Evolutionary conservation across 352 stramenopile species (phyloP), one percentile per base, ranked within the genome.

Genomic region (Phytopythium litorale): DNA sequence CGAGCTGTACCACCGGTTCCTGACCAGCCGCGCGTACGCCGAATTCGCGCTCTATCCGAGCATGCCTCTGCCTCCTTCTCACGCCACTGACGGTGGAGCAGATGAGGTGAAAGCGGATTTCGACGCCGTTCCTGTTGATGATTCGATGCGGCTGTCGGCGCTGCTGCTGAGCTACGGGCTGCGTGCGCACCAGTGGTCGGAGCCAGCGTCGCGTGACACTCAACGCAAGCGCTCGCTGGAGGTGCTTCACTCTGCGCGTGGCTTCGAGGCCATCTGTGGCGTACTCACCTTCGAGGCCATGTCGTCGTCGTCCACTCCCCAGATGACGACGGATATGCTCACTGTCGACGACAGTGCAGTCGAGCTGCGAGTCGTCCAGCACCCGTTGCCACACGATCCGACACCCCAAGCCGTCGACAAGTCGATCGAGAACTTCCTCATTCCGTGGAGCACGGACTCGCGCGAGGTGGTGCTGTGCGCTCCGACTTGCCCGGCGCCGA

Each of bases 11-110:
- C 85, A 92, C 56, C 84, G 87, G 3, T 95, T 95, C 53, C 63
- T 95, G 21, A 91, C 84, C 25, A 95, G 87, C 43, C 83, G 81
- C 32, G 87, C 87, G 13, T 94, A 92, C 54, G 85, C 83, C 7
- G 87, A 94, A 57, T 95, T 95, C 68, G 73, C 84, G 18, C 65
- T 95, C n/a, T 95, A 95, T 56, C 74, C 79, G 18, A 81, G 76
- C 4, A 63, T 86, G 21, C 66, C 71, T 11, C 54, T 65, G 56
- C n/a, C 52, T 33, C 52, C 52, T 7, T 9, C 30, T 12, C 30
- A 25, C 18, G 19, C 52, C 35, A n/a, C 35, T 18, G n/a, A 42
- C 0, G 67, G 72, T 1, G 60, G 37, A 25, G 62, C 67, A 0
- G 79, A 89, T 23, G 73, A 92, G n/a, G 78, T 74, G 11, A 53